Base-by-base conservation (phyloP, 2,329 filamentous ascomycete species). In the Kalmusia sp. region DNA sequence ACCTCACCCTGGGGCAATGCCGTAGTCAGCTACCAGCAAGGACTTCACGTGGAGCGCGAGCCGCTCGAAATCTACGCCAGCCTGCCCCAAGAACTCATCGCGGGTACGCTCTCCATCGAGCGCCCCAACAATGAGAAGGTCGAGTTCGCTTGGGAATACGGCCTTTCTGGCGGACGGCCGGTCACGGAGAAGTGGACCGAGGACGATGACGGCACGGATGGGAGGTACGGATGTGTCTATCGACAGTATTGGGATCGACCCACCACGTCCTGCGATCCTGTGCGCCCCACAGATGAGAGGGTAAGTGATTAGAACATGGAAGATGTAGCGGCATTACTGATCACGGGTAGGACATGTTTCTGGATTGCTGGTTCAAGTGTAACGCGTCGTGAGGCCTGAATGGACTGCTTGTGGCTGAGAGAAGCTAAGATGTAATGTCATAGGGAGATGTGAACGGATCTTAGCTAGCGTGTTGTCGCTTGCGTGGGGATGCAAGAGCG, bases 181-280 rank as follows among this genome's bases (percentile, higher is more conserved):
- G n/a, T 47, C 7, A 47, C 44, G 8, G 33, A 28, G 24, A n/a
- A 35, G n/a, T 47, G 44, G 44, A 47, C 21, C 9, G 44, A 47
- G 44, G 17, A 34, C 24, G 17, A 28, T 6, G 22, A 28, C 8
- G 44, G 44, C n/a, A 38, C 21, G 8, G 44, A 47, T 5, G 44
- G 33, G 6, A 14, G 24, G 7, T 47, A 47, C 21, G 33, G 33
- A 1, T 47, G 44, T 19, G 19, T 27, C 5, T 19, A 22, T 11
- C 14, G 5, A 9, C 11, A 35, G 21, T 6, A 35, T 25, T 46
- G 30, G 30, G 14, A 25, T 7, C 3, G 3, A 3, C 5, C 17
- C 6, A 21, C 3, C 30, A 12, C 21, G 43, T 9, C 6, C 1
- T 46, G 43, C 35, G 30, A 34, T 35, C 3, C 5, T 24, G 28